Base-by-base conservation (phyloP, 768 basidiomycete genomes). In the Filobasidium wieringae region DNA sequence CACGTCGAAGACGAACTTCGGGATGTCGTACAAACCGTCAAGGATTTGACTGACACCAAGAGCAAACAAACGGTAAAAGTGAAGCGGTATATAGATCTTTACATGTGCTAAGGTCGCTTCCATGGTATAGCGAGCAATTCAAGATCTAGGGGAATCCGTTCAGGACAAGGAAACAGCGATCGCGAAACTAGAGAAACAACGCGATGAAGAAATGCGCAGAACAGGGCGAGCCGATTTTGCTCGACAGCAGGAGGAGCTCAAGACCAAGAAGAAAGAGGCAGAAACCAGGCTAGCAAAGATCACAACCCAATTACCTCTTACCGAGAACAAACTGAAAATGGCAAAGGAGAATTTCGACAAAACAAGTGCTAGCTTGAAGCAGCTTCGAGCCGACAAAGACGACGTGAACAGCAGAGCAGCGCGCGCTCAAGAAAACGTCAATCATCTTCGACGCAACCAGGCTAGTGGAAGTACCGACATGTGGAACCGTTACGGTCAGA, bases 401-500 rank as follows among this genome's bases (percentile, higher is more conserved):
- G 43, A 51, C 45, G 60, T 64, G 4, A 76, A 74, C 52, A 62
- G 80, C 36, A 72, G 68, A 5, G 36, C 12, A 37, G 30, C 6
- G n/a, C 53, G 41, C 2, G 15, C 57, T 52, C 60, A 5, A 57
- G 63, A 26, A 66, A 66, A 3, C 71, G 72, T 5, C 77, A 80
- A 9, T 19, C 32, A 36, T 40, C 30, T 47, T 4, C 41, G 22
- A 19, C 54, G 57, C 51, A 47, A 56, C 12, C 56, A 67, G 66
- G 4, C 58, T 74, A 24, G 65, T 52, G 26, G 58, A 70, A 14
- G 77, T 80, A 45, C 60, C 22, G 43, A 19, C 58, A 57, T 57
- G 24, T 43, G 76, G 1, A 52, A 55, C 6, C 63, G 63, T 1
- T 78, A 64, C 55, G 76, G 75, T 0, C 19, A 50, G 1, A 59